Base-by-base conservation (phyloP, 768 basidiomycete species). In the Cytidiella melzeri region DNA sequence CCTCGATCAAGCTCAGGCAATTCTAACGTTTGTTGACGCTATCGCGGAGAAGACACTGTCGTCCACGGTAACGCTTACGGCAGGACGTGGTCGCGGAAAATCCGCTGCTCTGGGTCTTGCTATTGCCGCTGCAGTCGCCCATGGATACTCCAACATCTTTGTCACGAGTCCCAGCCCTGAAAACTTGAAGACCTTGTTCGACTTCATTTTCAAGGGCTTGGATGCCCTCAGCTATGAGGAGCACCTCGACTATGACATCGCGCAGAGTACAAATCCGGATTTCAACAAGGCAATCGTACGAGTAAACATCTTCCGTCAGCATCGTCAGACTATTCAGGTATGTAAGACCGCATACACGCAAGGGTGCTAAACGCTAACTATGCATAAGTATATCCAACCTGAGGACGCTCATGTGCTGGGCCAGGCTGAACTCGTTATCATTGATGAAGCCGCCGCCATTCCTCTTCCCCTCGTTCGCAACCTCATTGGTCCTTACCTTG, bases 361-460 rank as follows among this genome's bases (percentile, higher is more conserved):
- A 4, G 18, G 27, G 26, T 24, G 25, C 48, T 53, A 24, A 7
- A 37, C 1, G 4, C 10, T 41, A 11, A 20, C 3, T n/a, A 23
- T 21, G 2, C 41, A n/a, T 12, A 30, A 99, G 92, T 99, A 97
- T 64, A 98, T 99, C 41, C 89, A 94, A 77, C 96, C 96, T 0
- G 84, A 96, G 74, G 96, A 99, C 64, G 87, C 92, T 0, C 95
- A 99, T 64, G 94, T 97, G 18, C 81, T 99, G 10, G 93, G 95
- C 6, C 96, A 98, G 64, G 96, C 96, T 0, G 96, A 99, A 60
- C 78, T 99, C 5, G 84, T 99, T 55, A 87, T 99, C 59, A 95
- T 99, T 55, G 96, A 99, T 60, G 96, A 99, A 68, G 95, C 95
- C 5, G 96, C 96, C 7, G 96, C 96, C 18, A 98, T 98, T 46